Percentiles rank a stretch among this genome's conserved stretches.
Conservation (phyloP, 192 early-diverging fungal genomes). For the Coemansia sp. region DNA sequence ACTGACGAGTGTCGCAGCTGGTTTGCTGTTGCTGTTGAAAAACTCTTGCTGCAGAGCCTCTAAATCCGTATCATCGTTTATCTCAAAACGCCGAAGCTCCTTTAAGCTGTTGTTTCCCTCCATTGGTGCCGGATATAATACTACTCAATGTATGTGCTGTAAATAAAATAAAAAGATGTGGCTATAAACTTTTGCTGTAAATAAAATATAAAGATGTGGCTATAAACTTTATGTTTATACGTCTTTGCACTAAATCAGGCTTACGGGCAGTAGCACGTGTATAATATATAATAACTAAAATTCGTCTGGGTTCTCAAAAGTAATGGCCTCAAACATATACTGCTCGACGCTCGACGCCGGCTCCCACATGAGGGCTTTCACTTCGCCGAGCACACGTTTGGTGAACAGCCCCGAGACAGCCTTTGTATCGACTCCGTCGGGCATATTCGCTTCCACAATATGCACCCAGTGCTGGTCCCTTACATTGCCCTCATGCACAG, state of each 20-base stretch:
- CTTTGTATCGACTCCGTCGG: neutral
- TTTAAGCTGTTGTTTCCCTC: neutral
- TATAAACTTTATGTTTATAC: too few species aligned
- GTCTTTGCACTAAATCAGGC: too few species aligned
- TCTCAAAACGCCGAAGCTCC: conserved; percentile 17
- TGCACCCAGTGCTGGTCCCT: conserved; percentile 33
- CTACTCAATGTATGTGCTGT: neutral
- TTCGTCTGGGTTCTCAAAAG: conserved; percentile 39
- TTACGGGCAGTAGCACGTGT: neutral
- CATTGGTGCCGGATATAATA: neutral
- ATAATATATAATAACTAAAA: conserved; percentile 5
- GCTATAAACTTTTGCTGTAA: neutral
- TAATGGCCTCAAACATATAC: conserved; percentile 47
- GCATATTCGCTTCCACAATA: conserved; percentile 22
- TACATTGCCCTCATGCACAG: conserved; percentile 58
- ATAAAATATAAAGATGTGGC: neutral
- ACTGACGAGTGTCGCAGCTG: conserved; percentile 43
- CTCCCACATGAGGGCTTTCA: conserved; percentile 48
- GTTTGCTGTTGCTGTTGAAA: conserved; percentile 28
- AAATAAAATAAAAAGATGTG: neutral
- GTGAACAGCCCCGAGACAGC: conserved; percentile 25
- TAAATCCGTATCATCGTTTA: conserved; percentile 33
- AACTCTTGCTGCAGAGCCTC: conserved; percentile 46
- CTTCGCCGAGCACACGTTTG: conserved; percentile 40
- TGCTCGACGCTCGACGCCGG: conserved; percentile 50